Conservation (phyloP, 306 rosid species). For the Castanopsis chinensis region DNA sequence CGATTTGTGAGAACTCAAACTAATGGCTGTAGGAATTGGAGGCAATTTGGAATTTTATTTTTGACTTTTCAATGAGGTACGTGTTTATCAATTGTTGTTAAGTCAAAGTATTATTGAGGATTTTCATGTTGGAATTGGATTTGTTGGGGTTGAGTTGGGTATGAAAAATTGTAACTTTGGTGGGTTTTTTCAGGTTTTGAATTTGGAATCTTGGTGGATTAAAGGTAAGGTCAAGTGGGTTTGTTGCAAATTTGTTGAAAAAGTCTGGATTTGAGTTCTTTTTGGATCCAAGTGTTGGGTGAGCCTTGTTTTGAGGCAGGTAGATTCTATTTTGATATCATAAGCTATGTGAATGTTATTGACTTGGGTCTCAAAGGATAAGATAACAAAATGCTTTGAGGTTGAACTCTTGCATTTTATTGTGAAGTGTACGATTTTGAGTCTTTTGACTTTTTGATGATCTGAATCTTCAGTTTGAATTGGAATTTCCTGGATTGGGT, state of each 20-base stretch:
- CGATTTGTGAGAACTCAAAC: not conserved
- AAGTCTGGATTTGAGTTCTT: conserved; percentile 2
- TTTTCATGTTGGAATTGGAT: not conserved
- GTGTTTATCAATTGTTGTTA: not conserved
- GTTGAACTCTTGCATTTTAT: conserved; percentile 18
- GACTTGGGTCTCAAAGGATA: conserved; percentile 7
- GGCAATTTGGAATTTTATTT: conserved; percentile 4
- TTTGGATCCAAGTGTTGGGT: conserved; percentile 25
- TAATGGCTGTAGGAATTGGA: not conserved
- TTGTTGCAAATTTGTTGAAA: conserved; percentile 10
- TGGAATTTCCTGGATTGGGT: conserved; percentile 22
- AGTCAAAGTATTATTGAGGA: not conserved
- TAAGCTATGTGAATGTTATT: not conserved
- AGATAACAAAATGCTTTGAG: conserved; percentile 9
- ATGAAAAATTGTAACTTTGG: conserved; percentile 8
- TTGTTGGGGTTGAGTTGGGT: conserved; percentile 9
- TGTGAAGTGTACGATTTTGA: conserved; percentile 4
- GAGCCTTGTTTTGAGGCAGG: conserved; percentile 11
- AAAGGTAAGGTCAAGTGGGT: not conserved
- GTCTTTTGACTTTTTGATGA: not conserved
- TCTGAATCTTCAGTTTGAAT: conserved; percentile 10
- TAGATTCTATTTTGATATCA: conserved; percentile 12
- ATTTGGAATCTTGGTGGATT: conserved; percentile 12
- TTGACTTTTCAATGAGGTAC: conserved; percentile 3
- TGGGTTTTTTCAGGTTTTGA: conserved; percentile 25